phyloP scores from a whole-genome alignment of 495 filamentous ascomycete species.

The Neurospora africana region DNA sequence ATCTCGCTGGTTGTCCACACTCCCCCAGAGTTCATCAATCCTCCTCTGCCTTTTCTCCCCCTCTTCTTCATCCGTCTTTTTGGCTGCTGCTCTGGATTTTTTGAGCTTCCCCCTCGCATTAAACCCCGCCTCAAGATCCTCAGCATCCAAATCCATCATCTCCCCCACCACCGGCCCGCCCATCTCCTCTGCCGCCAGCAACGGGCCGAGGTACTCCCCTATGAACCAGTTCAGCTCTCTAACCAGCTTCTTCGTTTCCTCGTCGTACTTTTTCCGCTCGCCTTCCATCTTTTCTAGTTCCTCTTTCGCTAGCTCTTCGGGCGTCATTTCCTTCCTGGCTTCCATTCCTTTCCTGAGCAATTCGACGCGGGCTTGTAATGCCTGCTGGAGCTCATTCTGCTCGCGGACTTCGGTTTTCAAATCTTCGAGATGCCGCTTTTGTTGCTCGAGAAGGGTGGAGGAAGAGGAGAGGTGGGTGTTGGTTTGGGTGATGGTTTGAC shows the following conservation, averaged over 20 bases:
- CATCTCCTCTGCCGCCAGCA: constrained; percentile 79
- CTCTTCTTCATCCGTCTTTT: constrained; percentile 10
- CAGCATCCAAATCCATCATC: constrained; percentile 47
- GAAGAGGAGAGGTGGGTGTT: constrained; percentile 48
- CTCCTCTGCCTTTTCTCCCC: constrained; percentile 49
- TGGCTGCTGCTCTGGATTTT: constrained; percentile 37
- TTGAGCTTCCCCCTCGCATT: constrained; percentile 60
- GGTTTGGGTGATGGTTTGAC: constrained; percentile 52
- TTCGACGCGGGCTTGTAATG: constrained; percentile 36
- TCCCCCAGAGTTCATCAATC: constrained; percentile 65
- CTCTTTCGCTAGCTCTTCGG: constrained; percentile 49
- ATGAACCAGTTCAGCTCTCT: constrained; percentile 62
- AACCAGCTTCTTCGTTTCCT: constrained; percentile 46
- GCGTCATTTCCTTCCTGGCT: constrained; percentile 44
- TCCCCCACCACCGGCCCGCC: constrained; percentile 81
- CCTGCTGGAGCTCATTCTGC: constrained; percentile 48
- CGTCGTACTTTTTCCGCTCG: constrained; percentile 45
- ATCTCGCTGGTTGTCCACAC: constrained; percentile 16
- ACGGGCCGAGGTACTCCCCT: constrained; percentile 57
- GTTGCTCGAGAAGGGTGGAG: constrained; percentile 39
- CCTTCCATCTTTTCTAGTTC: constrained; percentile 36
- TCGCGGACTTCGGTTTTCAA: constrained; percentile 55
- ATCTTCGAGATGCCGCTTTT: constrained; percentile 42
- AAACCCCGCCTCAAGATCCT: constrained; percentile 56
- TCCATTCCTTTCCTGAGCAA: constrained; percentile 42